A percentile compares a stretch with the other conserved stretches of the same genome.
phyloP scores from a whole-genome alignment of 2,329 filamentous ascomycete genomes.

The Paracamarosporium sp. region DNA sequence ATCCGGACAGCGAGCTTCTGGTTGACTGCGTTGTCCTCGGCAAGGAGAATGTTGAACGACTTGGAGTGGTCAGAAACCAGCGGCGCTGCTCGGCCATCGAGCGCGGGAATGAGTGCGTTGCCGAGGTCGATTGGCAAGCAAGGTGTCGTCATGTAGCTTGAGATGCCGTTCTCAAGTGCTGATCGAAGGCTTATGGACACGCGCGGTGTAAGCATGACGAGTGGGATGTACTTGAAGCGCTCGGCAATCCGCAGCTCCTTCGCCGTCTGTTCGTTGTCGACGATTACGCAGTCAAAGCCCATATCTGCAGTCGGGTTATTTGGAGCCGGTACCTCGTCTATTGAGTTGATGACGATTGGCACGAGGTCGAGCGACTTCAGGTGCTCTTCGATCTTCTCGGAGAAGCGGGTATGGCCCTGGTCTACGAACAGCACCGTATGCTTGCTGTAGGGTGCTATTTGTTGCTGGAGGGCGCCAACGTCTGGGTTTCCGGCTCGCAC shows the following conservation, averaged over 20 bases:
- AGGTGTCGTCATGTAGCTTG: slow-evolving; percentile 98
- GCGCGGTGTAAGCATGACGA: slow-evolving; percentile 86
- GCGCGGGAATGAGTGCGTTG: slow-evolving; percentile 93
- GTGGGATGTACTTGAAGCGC: slow-evolving; percentile 96
- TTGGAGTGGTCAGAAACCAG: slow-evolving; percentile 92
- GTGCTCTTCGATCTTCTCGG: slow-evolving; percentile 78
- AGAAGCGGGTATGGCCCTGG: slow-evolving; percentile 81
- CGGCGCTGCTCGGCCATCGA: slow-evolving; percentile 91
- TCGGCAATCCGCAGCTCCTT: slow-evolving; percentile 83
- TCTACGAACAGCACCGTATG: slow-evolving; percentile 95
- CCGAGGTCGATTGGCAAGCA: slow-evolving; percentile 93
- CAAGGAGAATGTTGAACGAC: slow-evolving; percentile 92
- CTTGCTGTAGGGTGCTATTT: slow-evolving; percentile 87
- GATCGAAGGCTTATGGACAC: slow-evolving; percentile 94
- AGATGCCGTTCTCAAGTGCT: slow-evolving; percentile 91
- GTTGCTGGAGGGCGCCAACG: slow-evolving; percentile 77
- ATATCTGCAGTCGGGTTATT: slow-evolving; percentile 53
- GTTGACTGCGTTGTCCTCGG: slow-evolving; percentile 97
- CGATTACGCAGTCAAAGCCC: slow-evolving; percentile 92
- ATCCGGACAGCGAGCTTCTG: slow-evolving; percentile 96
- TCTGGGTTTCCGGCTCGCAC: slow-evolving; percentile 85
- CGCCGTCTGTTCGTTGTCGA: slow-evolving; percentile 93
- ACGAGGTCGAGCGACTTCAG: slow-evolving; percentile 79
- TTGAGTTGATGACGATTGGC: slow-evolving; percentile 84
- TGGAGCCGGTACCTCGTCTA: slow-evolving; percentile 67